Conservation (phyloP, 169 alveolate genomes). For the Cryptosporidium muris region DNA sequence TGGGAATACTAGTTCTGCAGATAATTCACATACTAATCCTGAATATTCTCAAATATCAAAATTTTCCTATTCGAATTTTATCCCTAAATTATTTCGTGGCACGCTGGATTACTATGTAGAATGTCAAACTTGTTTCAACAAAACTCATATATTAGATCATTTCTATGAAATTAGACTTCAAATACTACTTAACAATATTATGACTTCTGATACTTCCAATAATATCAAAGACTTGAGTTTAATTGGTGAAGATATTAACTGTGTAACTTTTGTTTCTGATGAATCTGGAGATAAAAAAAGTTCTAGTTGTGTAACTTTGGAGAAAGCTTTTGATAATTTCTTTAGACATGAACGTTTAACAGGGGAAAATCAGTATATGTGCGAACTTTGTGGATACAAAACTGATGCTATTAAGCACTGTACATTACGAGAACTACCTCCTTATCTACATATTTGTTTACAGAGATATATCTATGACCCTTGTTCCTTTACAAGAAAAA, state of each 20-base stretch:
- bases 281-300: neutral
- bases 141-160: slow-evolving; percentile 57
- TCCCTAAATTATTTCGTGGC: slow-evolving; percentile 60
- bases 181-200: slow-evolving; percentile 5
- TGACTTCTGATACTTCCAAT: neutral
- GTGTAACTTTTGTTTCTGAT: neutral
- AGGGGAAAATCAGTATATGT: slow-evolving; percentile 64
- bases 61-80: slow-evolving; percentile 1
- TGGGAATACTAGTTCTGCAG: too few species aligned
- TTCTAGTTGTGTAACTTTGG: neutral
- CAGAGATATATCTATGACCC: slow-evolving; percentile 63
- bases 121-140: slow-evolving; percentile 40
- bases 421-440: slow-evolving; percentile 29
- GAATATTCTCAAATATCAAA: too few species aligned
- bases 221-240: neutral
- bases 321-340: slow-evolving; percentile 61
- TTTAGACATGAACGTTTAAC: slow-evolving; percentile 67
- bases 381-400: slow-evolving; percentile 47
- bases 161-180: slow-evolving; percentile 67
- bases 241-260: neutral
- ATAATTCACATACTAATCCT: too few species aligned
- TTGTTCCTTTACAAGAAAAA: slow-evolving; percentile 39
- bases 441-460: slow-evolving; percentile 65
- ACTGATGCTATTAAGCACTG: slow-evolving; percentile 62
- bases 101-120: slow-evolving; percentile 43